These are phyloP conservation scores for Heliocybe sulcata DNA, from an alignment of 1,284 basidiomycete species.

Conservation along the genomic window DNA sequence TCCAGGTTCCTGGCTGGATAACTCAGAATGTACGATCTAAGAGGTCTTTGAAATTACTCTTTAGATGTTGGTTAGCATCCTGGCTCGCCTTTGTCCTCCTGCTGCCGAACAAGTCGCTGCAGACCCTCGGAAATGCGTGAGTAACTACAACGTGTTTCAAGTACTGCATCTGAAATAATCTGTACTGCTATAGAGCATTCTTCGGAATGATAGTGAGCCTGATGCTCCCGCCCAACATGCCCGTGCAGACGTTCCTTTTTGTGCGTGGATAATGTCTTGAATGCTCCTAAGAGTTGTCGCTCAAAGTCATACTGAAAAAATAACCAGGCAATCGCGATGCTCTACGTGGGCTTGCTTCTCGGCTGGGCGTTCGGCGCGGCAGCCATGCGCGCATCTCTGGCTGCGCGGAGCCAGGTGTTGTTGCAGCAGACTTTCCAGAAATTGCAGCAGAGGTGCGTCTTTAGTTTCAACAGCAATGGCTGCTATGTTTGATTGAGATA, in stretches of 20 bases:
- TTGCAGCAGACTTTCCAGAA: slow-evolving; percentile 38
- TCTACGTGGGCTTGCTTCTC: slow-evolving; percentile 52
- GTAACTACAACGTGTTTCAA: slow-evolving; percentile 5
- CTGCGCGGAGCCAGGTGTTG: slow-evolving; percentile 46
- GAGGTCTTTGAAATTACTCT: slow-evolving; percentile 15
- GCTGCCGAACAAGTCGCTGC: slow-evolving; percentile 15
- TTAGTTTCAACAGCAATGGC: slow-evolving; percentile 6
- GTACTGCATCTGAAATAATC: background rate
- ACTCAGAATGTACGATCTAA: slow-evolving; percentile 13
- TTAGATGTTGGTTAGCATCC: slow-evolving; percentile 19
- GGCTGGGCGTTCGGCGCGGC: slow-evolving; percentile 76
- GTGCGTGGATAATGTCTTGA: slow-evolving; percentile 11
- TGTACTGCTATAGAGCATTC: slow-evolving; percentile 21
- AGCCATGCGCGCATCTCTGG: slow-evolving; percentile 59
- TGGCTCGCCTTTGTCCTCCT: slow-evolving; percentile 20
- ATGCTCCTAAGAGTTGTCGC: background rate
- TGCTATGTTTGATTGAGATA: slow-evolving; percentile 6
- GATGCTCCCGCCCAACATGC: slow-evolving; percentile 27
- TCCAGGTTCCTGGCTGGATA: slow-evolving; percentile 17
- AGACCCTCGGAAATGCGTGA: slow-evolving; percentile 20
- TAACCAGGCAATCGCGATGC: slow-evolving; percentile 33
- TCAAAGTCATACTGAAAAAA: background rate
- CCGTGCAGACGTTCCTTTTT: slow-evolving; percentile 28
- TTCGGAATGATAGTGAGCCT: slow-evolving; percentile 25
- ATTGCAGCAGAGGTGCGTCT: slow-evolving; percentile 33